Percentiles rank a stretch among this genome's conserved stretches.
These are phyloP conservation scores for Blastomyces gilchristii DNA, from an alignment of 2,329 filamentous ascomycete genomes.

Conservation along the genomic window DNA sequence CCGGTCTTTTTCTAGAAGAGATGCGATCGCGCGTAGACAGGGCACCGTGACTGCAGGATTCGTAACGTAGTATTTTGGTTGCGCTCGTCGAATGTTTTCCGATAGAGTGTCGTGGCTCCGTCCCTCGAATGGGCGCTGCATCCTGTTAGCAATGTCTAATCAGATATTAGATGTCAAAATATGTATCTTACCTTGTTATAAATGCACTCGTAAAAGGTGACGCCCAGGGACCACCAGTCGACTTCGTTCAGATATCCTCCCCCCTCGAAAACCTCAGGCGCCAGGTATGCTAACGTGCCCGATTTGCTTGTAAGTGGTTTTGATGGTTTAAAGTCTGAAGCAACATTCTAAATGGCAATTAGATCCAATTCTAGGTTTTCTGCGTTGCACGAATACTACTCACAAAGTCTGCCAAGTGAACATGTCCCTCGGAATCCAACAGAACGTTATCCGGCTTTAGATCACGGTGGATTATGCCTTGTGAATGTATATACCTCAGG, in stretches of 20 bases:
- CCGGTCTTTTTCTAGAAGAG: constrained; percentile 70
- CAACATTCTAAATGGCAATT: constrained; percentile 62
- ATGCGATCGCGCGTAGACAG: constrained; percentile 80
- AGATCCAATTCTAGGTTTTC: constrained; percentile 8
- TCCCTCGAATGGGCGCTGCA: constrained; percentile 81
- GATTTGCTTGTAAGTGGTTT: constrained; percentile 89
- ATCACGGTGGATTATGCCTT: constrained; percentile 83
- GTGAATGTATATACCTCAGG: constrained; percentile 71
- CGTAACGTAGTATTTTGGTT: constrained; percentile 83
- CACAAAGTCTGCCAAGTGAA: constrained; percentile 96
- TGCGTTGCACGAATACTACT: constrained; percentile 25
- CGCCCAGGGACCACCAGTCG: constrained; percentile 97
- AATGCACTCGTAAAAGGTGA: constrained; percentile 98
- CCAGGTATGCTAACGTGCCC: constrained; percentile 87
- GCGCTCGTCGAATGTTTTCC: constrained; percentile 67
- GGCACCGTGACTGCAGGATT: constrained; percentile 78
- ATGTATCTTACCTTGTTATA: constrained; percentile 75
- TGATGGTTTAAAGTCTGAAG: constrained; percentile 77
- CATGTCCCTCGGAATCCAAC: constrained; percentile 79
- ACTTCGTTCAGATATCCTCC: constrained; percentile 81
- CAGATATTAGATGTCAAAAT: background rate
- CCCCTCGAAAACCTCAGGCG: constrained; percentile 87
- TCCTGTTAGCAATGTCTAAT: constrained; percentile 23
- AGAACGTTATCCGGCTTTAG: constrained; percentile 89
- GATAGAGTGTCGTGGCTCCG: constrained; percentile 72